phyloP scores from a whole-genome alignment of 441 rosid species.

The Sinapis alba region DNA sequence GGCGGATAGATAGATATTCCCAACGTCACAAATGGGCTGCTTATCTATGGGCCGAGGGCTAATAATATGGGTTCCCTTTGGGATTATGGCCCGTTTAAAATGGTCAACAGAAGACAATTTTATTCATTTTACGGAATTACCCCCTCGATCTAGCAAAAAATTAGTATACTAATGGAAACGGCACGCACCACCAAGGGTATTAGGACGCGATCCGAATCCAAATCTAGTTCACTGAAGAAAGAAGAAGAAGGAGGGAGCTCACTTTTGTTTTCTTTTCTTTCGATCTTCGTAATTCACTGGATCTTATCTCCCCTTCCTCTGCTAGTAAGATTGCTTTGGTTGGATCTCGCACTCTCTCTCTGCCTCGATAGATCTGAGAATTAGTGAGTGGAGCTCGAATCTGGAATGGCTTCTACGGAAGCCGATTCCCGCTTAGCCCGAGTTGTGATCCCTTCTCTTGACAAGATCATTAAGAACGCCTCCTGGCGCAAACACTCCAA shows the following conservation, averaged over 20 bases:
- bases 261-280: neutral
- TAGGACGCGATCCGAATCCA: neutral
- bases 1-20: neutral
- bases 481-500: slow-evolving; percentile 99
- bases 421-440: slow-evolving; percentile 95
- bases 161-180: neutral
- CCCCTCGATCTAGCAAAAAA: neutral
- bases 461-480: slow-evolving; percentile 83
- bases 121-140: neutral
- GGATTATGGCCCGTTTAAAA: slow-evolving; percentile 10
- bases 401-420: slow-evolving; percentile 99
- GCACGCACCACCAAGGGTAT: neutral
- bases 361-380: slow-evolving; percentile 46
- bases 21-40: neutral
- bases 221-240: neutral
- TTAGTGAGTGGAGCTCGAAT: slow-evolving; percentile 40
- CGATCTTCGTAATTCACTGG: neutral
- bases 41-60: neutral
- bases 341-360: neutral
- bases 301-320: neutral
- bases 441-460: slow-evolving; percentile 79
- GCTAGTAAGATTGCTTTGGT: neutral
- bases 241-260: neutral
- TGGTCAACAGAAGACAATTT: neutral
- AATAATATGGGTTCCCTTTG: neutral